Evolutionary conservation across 2,329 filamentous ascomycete species (phyloP), one percentile per base, ranked within the genome.

Genomic region (Ophiosphaerella herpotricha): DNA sequence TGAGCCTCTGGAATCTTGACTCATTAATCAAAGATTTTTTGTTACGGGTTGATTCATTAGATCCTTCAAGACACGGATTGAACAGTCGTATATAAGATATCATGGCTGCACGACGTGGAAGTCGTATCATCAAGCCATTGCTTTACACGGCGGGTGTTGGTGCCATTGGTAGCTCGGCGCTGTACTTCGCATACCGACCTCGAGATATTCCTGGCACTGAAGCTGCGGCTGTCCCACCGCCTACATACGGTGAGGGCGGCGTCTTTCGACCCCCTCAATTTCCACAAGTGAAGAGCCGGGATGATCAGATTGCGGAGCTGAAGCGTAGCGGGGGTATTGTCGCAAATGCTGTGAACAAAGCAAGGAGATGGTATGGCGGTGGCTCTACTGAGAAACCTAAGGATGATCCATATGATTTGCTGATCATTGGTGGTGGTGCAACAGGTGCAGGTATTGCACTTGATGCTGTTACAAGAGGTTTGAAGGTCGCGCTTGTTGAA

Each of bases 391-490:
- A 64, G 40, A 59, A 58, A 39, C 63, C 55, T 3, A 71, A 74
- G 13, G 74, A 75, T 9, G 81, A 86, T 37, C 80, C 84, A 44
- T 93, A 92, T 64, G 90, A 93, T 68, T 78, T 94, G 35, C 78
- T 93, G 57, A 79, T 94, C 63, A 90, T 93, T 63, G 89, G 89
- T 49, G 89, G 85, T 56, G 89, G 89, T 57, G 89, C 89, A 12
- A 93, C 90, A 2, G 89, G 89, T 12, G 82, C 89, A 5, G 89
- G 89, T 21, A 90, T 94, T 63, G 89, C 90, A 11, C 82, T 94
- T 39, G 89, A 94, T 73, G 89, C 89, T 32, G 87, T 85, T 18
- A 92, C 89, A 2, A 82, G 89, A 60, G 89, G 89, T 2, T 77
- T 93, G 64, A 90, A 86, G 74, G 89, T 94, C 51, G 89, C 90